Evolutionary conservation across 1,284 basidiomycete species (phyloP).

Genomic region (Sporisorium iseilematis-ciliati): DNA sequence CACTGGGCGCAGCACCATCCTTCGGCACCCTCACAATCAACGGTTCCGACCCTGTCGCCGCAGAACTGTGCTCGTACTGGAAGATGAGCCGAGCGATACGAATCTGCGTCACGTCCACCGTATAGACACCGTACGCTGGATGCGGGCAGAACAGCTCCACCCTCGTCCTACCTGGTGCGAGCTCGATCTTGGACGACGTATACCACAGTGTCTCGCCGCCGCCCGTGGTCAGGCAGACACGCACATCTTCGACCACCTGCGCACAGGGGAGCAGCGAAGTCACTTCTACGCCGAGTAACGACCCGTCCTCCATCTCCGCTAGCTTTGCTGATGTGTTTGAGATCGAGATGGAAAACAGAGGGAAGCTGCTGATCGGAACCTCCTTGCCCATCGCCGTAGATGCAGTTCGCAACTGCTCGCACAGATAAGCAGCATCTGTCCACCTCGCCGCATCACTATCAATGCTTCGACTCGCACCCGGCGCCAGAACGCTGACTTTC

Average conservation of each 20-base stretch:
- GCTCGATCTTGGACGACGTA: slow-evolving; percentile 35
- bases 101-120: slow-evolving; percentile 64
- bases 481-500: slow-evolving; percentile 11
- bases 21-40: slow-evolving; percentile 52
- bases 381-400: slow-evolving; percentile 45
- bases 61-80: slow-evolving; percentile 50
- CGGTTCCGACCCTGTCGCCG: slow-evolving; percentile 13
- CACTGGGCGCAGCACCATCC: slow-evolving; percentile 54
- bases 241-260: slow-evolving; percentile 59
- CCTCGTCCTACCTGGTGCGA: slow-evolving; percentile 44
- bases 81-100: slow-evolving; percentile 55
- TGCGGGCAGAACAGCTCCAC: slow-evolving; percentile 54
- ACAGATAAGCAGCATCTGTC: slow-evolving; percentile 35
- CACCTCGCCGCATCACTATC: slow-evolving; percentile 24
- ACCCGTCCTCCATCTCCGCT: slow-evolving; percentile 53
- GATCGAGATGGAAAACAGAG: slow-evolving; percentile 39
- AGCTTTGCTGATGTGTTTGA: slow-evolving; percentile 13
- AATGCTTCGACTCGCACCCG: background rate
- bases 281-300: slow-evolving; percentile 44
- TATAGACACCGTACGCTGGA: slow-evolving; percentile 54
- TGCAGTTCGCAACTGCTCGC: slow-evolving; percentile 39
- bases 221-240: slow-evolving; percentile 53
- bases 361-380: slow-evolving; percentile 52
- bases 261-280: slow-evolving; percentile 30
- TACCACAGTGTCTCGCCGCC: slow-evolving; percentile 58